Conservation (phyloP, 2,329 filamentous ascomycete genomes). For the Phoma herbarum region DNA sequence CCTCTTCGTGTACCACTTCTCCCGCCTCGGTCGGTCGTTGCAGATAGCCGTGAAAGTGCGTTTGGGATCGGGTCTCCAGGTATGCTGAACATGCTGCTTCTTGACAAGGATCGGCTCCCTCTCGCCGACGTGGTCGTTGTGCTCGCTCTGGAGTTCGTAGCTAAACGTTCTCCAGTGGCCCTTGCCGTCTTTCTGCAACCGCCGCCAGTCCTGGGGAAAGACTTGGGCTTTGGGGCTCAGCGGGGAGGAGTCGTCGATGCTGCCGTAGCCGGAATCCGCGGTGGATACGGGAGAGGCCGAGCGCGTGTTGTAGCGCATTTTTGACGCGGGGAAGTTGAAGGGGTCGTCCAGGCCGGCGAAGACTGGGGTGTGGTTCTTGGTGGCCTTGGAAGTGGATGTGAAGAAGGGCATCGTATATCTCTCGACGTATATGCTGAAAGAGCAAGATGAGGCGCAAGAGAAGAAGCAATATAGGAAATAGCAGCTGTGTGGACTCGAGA, state of each 20-base stretch:
- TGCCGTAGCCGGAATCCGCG: slow-evolving; percentile 28
- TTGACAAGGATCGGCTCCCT: too few species aligned
- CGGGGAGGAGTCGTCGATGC: slow-evolving; percentile 7
- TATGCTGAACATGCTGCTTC: too few species aligned
- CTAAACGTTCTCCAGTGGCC: slow-evolving; percentile 5
- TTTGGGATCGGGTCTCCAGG: slow-evolving; percentile 33
- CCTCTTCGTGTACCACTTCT: slow-evolving; percentile 13
- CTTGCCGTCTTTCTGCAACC: slow-evolving; percentile 2
- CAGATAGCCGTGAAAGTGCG: slow-evolving; percentile 25
- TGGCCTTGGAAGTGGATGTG: neutral
- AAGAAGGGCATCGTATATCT: slow-evolving; percentile 12
- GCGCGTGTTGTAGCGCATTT: slow-evolving; percentile 8
- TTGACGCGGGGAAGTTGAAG: slow-evolving; percentile 15
- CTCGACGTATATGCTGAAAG: too few species aligned
- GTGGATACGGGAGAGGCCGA: neutral
- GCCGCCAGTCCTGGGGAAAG: neutral
- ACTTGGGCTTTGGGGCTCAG: slow-evolving; percentile 3
- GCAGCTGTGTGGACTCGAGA: neutral
- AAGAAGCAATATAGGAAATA: too few species aligned
- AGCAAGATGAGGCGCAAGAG: too few species aligned
- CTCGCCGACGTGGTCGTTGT: slow-evolving; percentile 2
- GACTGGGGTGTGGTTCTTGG: neutral
- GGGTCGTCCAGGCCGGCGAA: slow-evolving; percentile 20
- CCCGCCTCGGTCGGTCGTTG: slow-evolving; percentile 7
- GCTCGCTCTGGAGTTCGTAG: slow-evolving; percentile 16